Base-by-base conservation (phyloP, 495 filamentous ascomycete genomes). In the Hypomontagnella monticulosa region DNA sequence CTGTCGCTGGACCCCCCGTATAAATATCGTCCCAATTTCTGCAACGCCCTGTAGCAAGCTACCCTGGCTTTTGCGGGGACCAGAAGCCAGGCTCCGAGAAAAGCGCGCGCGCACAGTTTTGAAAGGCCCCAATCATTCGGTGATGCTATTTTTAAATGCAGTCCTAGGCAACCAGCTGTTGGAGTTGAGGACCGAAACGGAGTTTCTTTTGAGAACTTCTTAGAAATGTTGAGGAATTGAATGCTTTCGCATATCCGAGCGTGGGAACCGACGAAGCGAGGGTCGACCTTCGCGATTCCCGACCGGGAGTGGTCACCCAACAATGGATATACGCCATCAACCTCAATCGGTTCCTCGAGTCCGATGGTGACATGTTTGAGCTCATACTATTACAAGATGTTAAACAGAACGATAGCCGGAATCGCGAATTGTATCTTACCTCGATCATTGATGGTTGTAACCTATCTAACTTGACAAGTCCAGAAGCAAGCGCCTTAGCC, bases 261-360 rank as follows among this genome's bases (percentile, higher is more conserved):
- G n/a, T 75, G 72, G 15, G 70, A 54, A 20, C 67, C 67, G 9
- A 71, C 55, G 34, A 75, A 69, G 36, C 67, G 72, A 0, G 67
- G 11, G 41, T 75, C 72, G 4, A 71, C 70, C 14, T 51, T 67
- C 1, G 14, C 1, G 18, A 71, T 57, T 6, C 57, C 59, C 4
- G 50, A 60, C 8, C 72, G 65, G 19, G 72, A 75, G 43, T 70
- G 70, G 33, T 75, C 70, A 33, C 67, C 72, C 27, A 75, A 50
- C 8, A 75, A 47, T 5, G 72, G 58, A 33, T 63, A 71, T 4
- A 23, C 1, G 16, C 72, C 70, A 14, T 71, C 57, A 44, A 73
- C 44, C 18, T 61, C 23, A 16, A 73, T 57, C 3, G 34, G 53
- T n/a, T 47, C 50, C 46, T 63, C 57, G 3, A 50, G 65, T 47